Percentiles rank a stretch among this genome's conserved stretches.
These are phyloP conservation scores for Bipolaris cookei DNA, from an alignment of 2,329 filamentous ascomycete genomes.

Conservation along the genomic window DNA sequence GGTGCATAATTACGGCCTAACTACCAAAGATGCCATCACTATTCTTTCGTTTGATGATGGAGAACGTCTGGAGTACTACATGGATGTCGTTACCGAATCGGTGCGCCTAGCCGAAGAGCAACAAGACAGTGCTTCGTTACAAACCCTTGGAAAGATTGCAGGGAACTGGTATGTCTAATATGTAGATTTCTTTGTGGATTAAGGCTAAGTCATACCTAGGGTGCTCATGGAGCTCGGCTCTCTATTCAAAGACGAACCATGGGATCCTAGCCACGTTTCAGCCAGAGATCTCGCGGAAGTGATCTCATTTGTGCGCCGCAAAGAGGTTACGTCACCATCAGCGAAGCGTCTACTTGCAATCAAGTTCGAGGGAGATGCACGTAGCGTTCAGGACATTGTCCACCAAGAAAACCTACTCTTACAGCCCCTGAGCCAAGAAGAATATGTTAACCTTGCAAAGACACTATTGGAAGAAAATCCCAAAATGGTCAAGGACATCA, in stretches of 20 bases:
- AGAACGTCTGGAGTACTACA: conserved; percentile 81
- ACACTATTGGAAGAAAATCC: conserved; percentile 61
- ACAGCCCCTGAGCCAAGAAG: conserved; percentile 60
- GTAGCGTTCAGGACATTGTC: conserved; percentile 60
- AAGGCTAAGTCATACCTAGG: conserved; percentile 37
- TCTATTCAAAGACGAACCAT: conserved; percentile 52
- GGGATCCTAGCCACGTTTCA: conserved; percentile 51
- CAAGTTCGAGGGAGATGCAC: conserved; percentile 60
- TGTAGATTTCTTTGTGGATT: not conserved
- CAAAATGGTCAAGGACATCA: conserved; percentile 65
- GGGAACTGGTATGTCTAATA: conserved; percentile 61
- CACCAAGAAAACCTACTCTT: conserved; percentile 63
- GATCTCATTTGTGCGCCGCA: conserved; percentile 49
- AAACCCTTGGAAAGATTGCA: conserved; percentile 54
- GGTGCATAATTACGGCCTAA: conserved; percentile 69
- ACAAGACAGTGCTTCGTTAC: conserved; percentile 22
- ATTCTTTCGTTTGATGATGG: conserved; percentile 79
- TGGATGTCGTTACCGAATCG: conserved; percentile 61
- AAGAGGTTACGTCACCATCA: conserved; percentile 59
- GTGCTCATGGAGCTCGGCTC: conserved; percentile 61
- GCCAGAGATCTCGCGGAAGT: conserved; percentile 53
- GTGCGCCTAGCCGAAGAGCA: conserved; percentile 24
- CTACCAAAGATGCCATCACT: conserved; percentile 81
- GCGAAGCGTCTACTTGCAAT: conserved; percentile 66
- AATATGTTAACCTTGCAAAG: conserved; percentile 63